Base-by-base conservation (phyloP, 2,329 filamentous ascomycete species). In the Aspergillus jensenii region DNA sequence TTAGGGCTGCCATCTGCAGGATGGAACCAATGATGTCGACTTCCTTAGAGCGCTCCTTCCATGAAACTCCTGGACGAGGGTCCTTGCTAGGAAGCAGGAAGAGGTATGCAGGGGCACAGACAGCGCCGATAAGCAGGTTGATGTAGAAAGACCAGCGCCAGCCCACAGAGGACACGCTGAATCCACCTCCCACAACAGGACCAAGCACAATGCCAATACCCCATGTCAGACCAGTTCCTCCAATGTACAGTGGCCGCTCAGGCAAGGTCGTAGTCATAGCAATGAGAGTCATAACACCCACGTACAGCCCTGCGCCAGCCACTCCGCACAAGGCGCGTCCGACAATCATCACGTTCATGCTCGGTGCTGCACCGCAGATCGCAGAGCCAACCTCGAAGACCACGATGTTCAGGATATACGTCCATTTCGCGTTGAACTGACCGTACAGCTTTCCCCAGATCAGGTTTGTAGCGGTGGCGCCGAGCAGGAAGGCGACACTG, bases 11-110 rank as follows among this genome's bases (percentile, higher is more conserved):
- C 0, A 74, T 66, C 40, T 74, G 76, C 3, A 85, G 71, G 7
- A 79, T 47, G 2, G 74, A 70, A 1, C 82, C 82, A 3, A 81
- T 44, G 51, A 68, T 78, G 64, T 82, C 80, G 17, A 83, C 67
- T 39, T 73, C 61, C 44, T 50, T 58, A 1, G 76, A 37, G 25
- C 70, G 71, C 5, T 65, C 41, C 7, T 33, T 58, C 6, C 68
- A 35, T 0, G 63, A 15, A 12, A 58, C 63, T 6, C 63, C 60
- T 66, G 45, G 69, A 63, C 33, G 45, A 65, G 68, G 49, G 48
- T 70, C 54, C 17, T 59, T 59, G 14, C 58, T 60, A 39, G 68
- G 75, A 0, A 84, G 71, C 6, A 78, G 63, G 59, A 81, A 77
- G 31, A 84, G 27, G 21, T 78, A 75, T 27, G 78, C 72, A 0